A percentile compares a stretch with the other conserved stretches of the same genome.
These are phyloP conservation scores for Yamadazyma diospyri DNA, from an alignment of 1,139 yeast species.

Conservation along the genomic window DNA sequence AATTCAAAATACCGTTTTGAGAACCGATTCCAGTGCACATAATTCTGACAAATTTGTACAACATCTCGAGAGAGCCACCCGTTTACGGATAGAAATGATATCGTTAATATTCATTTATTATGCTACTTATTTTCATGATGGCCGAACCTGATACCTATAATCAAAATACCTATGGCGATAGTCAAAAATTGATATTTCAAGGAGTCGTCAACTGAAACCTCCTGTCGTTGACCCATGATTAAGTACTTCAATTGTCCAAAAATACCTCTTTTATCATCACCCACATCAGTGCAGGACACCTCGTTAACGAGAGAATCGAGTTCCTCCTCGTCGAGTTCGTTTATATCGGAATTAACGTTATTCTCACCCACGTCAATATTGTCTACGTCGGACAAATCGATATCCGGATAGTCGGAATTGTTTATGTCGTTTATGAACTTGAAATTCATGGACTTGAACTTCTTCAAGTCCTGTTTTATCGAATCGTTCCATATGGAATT, in stretches of 20 bases:
- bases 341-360: conserved; percentile 3
- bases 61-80: too few relatives aligned
- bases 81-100: background rate
- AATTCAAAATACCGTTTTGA: too few relatives aligned
- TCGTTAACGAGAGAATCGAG: conserved; percentile 7
- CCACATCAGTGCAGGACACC: conserved; percentile 10
- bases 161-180: conserved; percentile 42
- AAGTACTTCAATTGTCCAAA: conserved; percentile 35
- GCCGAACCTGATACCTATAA: conserved; percentile 40
- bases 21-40: too few relatives aligned
- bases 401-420: conserved; percentile 8
- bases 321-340: conserved; percentile 4
- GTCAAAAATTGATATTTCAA: conserved; percentile 43
- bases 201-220: conserved; percentile 37
- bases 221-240: conserved; percentile 29
- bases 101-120: background rate
- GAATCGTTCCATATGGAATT: conserved; percentile 37
- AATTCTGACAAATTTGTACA: too few relatives aligned
- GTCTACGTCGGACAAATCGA: conserved; percentile 8
- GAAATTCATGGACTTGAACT: conserved; percentile 38
- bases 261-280: conserved; percentile 24
- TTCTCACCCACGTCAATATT: background rate
- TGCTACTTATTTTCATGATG: conserved; percentile 12
- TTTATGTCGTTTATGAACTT: conserved; percentile 13
- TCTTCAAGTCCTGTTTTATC: conserved; percentile 24